A percentile compares a stretch with the other conserved stretches of the same genome.
These are phyloP conservation scores for Amphirosellinia nigrospora DNA, from an alignment of 495 filamentous ascomycete genomes.

Conservation along the genomic window DNA sequence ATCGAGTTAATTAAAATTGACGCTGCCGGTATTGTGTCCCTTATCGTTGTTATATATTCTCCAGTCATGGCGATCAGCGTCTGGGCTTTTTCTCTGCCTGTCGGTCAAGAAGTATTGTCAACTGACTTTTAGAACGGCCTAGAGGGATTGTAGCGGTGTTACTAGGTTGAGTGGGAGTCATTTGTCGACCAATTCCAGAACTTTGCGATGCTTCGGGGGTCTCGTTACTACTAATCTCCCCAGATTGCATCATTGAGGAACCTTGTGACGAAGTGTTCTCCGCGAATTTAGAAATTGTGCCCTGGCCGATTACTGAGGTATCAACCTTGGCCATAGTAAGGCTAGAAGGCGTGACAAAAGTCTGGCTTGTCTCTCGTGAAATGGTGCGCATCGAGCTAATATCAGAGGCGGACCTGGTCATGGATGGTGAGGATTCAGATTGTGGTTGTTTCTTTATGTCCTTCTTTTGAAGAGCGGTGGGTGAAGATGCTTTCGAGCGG, in stretches of 20 bases:
- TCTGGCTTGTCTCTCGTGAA: constrained; percentile 34
- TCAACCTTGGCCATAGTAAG: constrained; percentile 40
- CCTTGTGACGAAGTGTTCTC: constrained; percentile 37
- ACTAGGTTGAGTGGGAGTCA: constrained; percentile 48
- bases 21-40: neutral
- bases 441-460: constrained; percentile 32
- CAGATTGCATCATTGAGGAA: neutral
- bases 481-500: constrained; percentile 6
- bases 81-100: constrained; percentile 36
- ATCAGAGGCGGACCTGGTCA: constrained; percentile 43
- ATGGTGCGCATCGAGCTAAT: constrained; percentile 29
- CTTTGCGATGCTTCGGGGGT: constrained; percentile 34
- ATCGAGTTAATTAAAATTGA: constrained; percentile 1
- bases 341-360: constrained; percentile 31
- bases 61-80: neutral
- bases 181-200: constrained; percentile 40
- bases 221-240: neutral
- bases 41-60: constrained; percentile 8
- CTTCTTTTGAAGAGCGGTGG: constrained; percentile 28
- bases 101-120: constrained; percentile 54
- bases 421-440: constrained; percentile 29
- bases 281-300: constrained; percentile 43
- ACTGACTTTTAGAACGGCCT: constrained; percentile 56
- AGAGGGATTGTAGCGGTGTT: constrained; percentile 44
- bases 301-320: constrained; percentile 43